A percentile compares a stretch with the other conserved stretches of the same genome.
phyloP scores from a whole-genome alignment of 768 basidiomycete genomes.

The Leccinum disarticulatum region DNA sequence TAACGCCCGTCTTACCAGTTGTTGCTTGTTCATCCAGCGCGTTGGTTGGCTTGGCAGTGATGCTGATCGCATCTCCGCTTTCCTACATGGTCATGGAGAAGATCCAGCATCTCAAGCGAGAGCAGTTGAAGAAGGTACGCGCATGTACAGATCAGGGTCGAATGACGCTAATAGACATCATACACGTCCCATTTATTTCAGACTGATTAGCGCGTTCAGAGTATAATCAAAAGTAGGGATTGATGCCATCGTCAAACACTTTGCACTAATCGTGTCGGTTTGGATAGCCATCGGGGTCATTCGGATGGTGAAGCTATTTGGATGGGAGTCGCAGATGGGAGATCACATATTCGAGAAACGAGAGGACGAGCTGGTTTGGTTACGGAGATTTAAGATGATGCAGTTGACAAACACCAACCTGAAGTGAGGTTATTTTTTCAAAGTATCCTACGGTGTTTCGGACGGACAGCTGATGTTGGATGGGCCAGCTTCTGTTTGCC shows the following conservation, averaged over 20 bases:
- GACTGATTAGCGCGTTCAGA: conserved; percentile 3
- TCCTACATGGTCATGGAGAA: not conserved
- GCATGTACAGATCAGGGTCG: not conserved
- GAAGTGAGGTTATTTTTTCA: not conserved
- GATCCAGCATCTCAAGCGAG: not conserved
- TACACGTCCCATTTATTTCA: not conserved
- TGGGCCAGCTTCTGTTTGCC: conserved; percentile 1
- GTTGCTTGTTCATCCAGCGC: not conserved
- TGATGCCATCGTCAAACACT: not conserved
- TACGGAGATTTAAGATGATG: not conserved
- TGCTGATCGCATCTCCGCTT: not conserved
- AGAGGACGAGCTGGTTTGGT: conserved; percentile 3
- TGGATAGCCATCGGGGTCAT: not conserved
- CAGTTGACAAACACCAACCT: not conserved
- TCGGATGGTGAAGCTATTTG: conserved; percentile 5
- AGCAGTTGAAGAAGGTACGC: conserved; percentile 4
- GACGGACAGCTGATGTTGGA: not conserved
- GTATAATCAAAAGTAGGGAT: not conserved
- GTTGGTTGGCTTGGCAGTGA: not conserved
- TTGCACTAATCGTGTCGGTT: not conserved
- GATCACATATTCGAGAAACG: conserved; percentile 2
- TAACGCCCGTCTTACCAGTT: not conserved
- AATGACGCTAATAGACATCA: not conserved
- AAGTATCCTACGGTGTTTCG: no score
- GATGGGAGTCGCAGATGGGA: conserved; percentile 3